A percentile compares a stretch with the other conserved stretches of the same genome.
phyloP scores from a whole-genome alignment of 305 asterid species.

The Fraxinus velutina region DNA sequence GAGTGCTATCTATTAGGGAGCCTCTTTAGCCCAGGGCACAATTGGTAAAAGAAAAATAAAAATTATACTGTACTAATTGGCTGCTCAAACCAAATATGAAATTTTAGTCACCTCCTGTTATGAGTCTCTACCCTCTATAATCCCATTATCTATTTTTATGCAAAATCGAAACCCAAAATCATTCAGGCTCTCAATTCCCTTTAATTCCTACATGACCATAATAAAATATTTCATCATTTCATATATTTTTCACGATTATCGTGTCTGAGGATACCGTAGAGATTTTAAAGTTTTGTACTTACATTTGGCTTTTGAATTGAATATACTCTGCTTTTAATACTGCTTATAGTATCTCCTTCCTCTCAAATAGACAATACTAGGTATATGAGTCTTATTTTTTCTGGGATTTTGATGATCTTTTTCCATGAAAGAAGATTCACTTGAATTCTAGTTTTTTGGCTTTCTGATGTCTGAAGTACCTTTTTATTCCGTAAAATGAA shows the following conservation, averaged over 20 bases:
- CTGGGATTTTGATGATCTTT: neutral
- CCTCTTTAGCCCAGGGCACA: neutral
- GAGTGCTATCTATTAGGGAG: neutral
- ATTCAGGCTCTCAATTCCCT: neutral
- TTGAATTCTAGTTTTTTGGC: neutral
- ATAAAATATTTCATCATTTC: neutral
- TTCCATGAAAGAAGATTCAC: neutral
- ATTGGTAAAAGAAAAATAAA: neutral
- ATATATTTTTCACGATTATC: neutral
- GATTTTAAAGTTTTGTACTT: neutral
- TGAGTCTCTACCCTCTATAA: neutral
- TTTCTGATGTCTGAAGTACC: neutral
- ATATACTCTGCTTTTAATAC: neutral
- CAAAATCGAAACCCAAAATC: neutral
- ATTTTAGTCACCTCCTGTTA: neutral
- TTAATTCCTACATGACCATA: neutral
- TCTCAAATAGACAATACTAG: neutral
- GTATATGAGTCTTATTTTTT: neutral
- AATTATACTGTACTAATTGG: neutral
- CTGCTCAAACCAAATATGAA: neutral
- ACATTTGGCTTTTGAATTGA: neutral
- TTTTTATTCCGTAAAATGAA: neutral
- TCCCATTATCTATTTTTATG: neutral
- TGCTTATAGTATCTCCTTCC: neutral
- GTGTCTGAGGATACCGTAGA: neutral